Evolutionary conservation across 352 stramenopile genomes (phyloP), one percentile per base, ranked within the genome.

Genomic region (Phytopythium oedochilum): DNA sequence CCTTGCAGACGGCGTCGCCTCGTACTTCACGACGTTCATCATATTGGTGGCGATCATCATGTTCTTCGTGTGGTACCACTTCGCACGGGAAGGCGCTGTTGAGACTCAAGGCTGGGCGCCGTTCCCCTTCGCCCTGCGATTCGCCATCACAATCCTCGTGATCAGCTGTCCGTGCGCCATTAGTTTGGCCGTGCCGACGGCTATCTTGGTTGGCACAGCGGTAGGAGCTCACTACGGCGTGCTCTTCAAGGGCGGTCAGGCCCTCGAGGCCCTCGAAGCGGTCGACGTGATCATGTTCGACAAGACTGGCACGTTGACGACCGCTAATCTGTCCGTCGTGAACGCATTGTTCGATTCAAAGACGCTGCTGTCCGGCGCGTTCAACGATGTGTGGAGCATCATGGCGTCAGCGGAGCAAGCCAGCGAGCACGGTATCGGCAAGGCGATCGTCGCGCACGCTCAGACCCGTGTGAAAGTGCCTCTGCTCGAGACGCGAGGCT

Each of bases 151-250:
- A 7, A 73, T 92, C 29, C 58, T 92, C 14, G 78, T 89, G 17
- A 89, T 92, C 60, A 89, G 78, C 53, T 89, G 80, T 29, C 83
- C 83, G 5, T 89, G 80, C 36, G 83, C 83, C 8, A 87, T 92
- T 57, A 88, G 81, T 44, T 68, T 92, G 10, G 80, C 80, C 2
- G 75, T 89, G 9, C 80, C 80, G 10, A 92, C 80, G 49, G 82
- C 81, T 31, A 81, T 90, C 18, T 83, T 92, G 75, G 83, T 94
- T 8, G 75, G 79, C 4, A 92, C 78, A 11, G 86, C 83, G 14
- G 83, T 92, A 55, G 84, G 84, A 7, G 87, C 84, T 10, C 79
- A 89, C 40, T 76, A 83, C 53, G 85, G 85, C 22, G 77, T 94
- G 20, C 75, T 94, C 9, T 90, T 93, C 56, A 94, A 94, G 26